These are phyloP conservation scores for Phyllosticta citriasiana DNA, from an alignment of 2,329 filamentous ascomycete genomes.

Conservation along the genomic window DNA sequence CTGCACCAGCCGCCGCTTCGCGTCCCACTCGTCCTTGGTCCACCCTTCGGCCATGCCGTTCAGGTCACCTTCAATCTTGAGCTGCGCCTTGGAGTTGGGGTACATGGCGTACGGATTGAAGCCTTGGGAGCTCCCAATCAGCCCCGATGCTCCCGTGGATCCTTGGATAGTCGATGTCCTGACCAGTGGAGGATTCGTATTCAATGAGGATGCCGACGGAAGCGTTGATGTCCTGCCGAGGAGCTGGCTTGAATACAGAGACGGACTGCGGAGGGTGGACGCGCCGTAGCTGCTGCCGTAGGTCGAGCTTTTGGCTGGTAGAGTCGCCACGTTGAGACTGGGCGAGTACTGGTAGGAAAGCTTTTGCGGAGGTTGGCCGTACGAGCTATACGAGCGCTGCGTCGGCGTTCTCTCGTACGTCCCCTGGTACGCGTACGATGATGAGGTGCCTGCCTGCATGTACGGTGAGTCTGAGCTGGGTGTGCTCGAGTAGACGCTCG, in stretches of 20 bases:
- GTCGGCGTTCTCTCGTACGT: constrained; percentile 29
- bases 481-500: constrained; percentile 21
- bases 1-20: constrained; percentile 73
- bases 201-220: constrained; percentile 34
- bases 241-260: constrained; percentile 12
- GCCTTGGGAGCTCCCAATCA: constrained; percentile 1
- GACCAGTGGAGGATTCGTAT: constrained; percentile 43
- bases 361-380: constrained; percentile 10
- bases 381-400: constrained; percentile 12
- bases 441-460: constrained; percentile 26
- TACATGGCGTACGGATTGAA: constrained; percentile 74
- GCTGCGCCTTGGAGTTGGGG: constrained; percentile 63
- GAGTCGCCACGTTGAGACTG: constrained; percentile 11
- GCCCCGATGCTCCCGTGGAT: constrained; percentile 31
- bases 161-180: constrained; percentile 55
- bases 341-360: constrained; percentile 13
- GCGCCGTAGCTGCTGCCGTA: constrained; percentile 8
- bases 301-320: constrained; percentile 19
- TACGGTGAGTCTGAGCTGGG: constrained; percentile 26
- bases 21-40: constrained; percentile 70
- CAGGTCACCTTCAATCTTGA: constrained; percentile 80
- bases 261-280: constrained; percentile 13
- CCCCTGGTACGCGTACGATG: constrained; percentile 25
- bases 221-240: constrained; percentile 32
- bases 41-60: constrained; percentile 75